Evolutionary conservation across 257 asterid species (phyloP), one percentile per base, ranked within the genome.

Genomic region (Verbascum thapsus): DNA sequence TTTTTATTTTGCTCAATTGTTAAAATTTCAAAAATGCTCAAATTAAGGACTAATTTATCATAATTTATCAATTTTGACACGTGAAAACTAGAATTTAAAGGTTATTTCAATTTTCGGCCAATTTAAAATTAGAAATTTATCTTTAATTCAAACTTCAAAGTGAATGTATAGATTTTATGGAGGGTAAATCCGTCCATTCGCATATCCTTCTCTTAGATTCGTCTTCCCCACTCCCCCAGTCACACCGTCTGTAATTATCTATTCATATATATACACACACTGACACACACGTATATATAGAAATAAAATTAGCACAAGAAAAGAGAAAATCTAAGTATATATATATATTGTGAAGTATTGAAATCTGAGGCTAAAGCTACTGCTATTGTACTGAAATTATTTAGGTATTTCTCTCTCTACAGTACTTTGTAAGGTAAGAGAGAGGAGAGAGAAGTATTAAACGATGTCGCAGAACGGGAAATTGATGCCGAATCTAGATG

Each of bases 401-500:
- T 5, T 23, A 55, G 38, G 53, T 7, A 64, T 43, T 34, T 60
- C 73, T 64, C 53, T 37, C 67, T 75, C 53, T 32, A 20, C 18
- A 20, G 63, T 51, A 39, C 56, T 56, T 62, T 12, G 47, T 2
- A 11, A 19, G 34, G 57, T n/a, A n/a, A 57, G 59, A 9, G 11
- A 52, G 57, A 65, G 70, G n/a, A 26, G 32, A 26, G 32, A 26
- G 32, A 26, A 5, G 32, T 2, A 5, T 19, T 17, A 17, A 40
- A 48, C 37, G 50, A 78, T 78, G 87, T 60, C 78, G 66, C 78
- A 56, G 1, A 75, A 56, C 72, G 87, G 79, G 61, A 88, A 88
- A 80, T 71, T 88, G 75, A 86, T 71, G 88, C 98, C 92, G 56
- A 80, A 83, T 74, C 77, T 91, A 8, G 95, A 88, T 73, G 81